These are phyloP conservation scores for Jaltomata sinuosa DNA, from an alignment of 257 asterid genomes.

Conservation along the genomic window DNA sequence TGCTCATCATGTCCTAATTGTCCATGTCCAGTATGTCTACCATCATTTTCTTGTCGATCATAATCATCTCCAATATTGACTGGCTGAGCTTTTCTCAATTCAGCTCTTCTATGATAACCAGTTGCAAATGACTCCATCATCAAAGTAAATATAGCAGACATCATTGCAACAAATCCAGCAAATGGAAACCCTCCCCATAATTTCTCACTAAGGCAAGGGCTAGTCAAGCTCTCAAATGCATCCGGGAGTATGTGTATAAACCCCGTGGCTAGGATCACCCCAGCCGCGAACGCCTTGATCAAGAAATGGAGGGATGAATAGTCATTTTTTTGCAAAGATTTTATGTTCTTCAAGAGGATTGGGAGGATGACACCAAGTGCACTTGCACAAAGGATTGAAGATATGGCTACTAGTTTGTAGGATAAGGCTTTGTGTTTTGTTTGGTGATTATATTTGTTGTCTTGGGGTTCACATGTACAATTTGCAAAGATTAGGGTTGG, in stretches of 20 bases:
- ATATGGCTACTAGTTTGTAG: constrained; percentile 9
- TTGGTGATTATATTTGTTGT: background rate
- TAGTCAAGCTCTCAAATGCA: constrained; percentile 17
- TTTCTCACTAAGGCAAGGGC: background rate
- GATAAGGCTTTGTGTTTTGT: background rate
- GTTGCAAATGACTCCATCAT: constrained; percentile 14
- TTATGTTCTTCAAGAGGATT: constrained; percentile 5
- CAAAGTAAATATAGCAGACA: constrained; percentile 19
- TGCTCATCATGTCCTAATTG: constrained; percentile 3
- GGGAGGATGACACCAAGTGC: constrained; percentile 13
- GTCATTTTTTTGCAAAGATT: constrained; percentile 8
- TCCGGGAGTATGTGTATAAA: constrained; percentile 24
- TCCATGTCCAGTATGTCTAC: constrained; percentile 3
- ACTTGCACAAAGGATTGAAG: constrained; percentile 12
- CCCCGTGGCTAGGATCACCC: constrained; percentile 20
- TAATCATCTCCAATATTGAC: constrained; percentile 1
- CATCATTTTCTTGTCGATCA: background rate
- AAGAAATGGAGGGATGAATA: constrained; percentile 13
- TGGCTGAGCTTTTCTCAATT: constrained; percentile 16
- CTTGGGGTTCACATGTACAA: constrained; percentile 13
- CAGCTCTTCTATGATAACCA: constrained; percentile 15
- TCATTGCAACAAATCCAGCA: constrained; percentile 17
- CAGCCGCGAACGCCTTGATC: constrained; percentile 20
- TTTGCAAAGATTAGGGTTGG: constrained; percentile 5
- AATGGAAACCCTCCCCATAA: constrained; percentile 13